These are phyloP conservation scores for Blastomyces parvus DNA, from an alignment of 2,329 filamentous ascomycete species.

Conservation along the genomic window DNA sequence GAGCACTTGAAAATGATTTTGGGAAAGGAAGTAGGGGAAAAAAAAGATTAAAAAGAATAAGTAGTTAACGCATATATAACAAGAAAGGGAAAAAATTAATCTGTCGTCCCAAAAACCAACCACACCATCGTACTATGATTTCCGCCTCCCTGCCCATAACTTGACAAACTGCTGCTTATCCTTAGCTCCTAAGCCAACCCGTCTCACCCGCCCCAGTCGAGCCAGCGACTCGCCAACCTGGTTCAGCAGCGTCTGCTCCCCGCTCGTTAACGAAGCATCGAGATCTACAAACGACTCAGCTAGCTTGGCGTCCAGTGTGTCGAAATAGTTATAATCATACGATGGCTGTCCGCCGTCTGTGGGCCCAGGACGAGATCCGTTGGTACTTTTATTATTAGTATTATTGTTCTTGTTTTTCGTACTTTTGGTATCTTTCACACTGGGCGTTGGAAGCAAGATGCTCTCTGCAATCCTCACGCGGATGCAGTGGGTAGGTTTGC, in stretches of 20 bases:
- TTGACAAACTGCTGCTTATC: conserved; percentile 78
- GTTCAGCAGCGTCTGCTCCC: conserved; percentile 65
- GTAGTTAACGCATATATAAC: not conserved
- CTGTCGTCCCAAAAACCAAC: not conserved
- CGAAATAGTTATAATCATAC: conserved; percentile 40
- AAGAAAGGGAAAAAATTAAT: not conserved
- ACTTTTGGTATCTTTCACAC: conserved; percentile 25
- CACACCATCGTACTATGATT: not conserved
- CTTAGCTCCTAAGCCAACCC: conserved; percentile 70
- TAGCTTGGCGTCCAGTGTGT: conserved; percentile 32
- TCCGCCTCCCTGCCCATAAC: conserved; percentile 44
- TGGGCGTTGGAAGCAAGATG: conserved; percentile 49
- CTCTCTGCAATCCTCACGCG: conserved; percentile 80
- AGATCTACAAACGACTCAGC: conserved; percentile 22
- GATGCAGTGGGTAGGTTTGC: conserved; percentile 77
- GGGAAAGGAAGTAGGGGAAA: not conserved
- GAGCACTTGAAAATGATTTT: not conserved
- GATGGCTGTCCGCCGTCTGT: conserved; percentile 17
- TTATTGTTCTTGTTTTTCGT: not conserved
- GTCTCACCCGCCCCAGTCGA: conserved; percentile 76
- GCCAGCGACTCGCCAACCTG: conserved; percentile 76
- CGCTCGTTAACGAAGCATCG: conserved; percentile 30
- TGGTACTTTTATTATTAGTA: conserved; percentile 8
- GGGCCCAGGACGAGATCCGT: conserved; percentile 15
- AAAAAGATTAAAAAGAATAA: not conserved